A percentile compares a stretch with the other conserved stretches of the same genome.
These are phyloP conservation scores for Histomonas meleagridis DNA, from an alignment of 208 protist species.

Conservation along the genomic window DNA sequence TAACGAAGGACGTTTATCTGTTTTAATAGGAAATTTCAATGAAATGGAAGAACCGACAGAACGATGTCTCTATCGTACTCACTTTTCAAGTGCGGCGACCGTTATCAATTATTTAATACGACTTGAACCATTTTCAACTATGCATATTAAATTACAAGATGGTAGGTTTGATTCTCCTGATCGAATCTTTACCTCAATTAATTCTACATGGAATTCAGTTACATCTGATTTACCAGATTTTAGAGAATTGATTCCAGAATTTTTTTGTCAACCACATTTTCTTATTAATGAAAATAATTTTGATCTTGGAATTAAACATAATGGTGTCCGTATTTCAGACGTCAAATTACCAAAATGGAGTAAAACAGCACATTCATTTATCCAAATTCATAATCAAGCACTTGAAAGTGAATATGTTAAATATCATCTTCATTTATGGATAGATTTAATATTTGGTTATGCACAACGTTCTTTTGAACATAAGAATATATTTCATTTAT, in stretches of 20 bases:
- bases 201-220: not conserved
- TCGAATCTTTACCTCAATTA: not conserved
- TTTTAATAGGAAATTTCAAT: not conserved
- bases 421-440: conserved; percentile 75
- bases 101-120: conserved; percentile 42
- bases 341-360: conserved; percentile 54
- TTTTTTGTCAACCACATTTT: conserved; percentile 56
- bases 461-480: not conserved
- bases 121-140: conserved; percentile 43
- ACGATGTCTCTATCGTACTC: not conserved
- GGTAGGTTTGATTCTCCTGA: not conserved
- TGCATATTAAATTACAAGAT: conserved; percentile 44
- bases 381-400: conserved; percentile 45
- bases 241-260: conserved; percentile 56
- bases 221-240: not conserved
- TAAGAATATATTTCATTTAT: not conserved
- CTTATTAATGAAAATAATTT: conserved; percentile 50
- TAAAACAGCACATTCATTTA: conserved; percentile 40
- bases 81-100: conserved; percentile 43
- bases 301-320: conserved; percentile 45
- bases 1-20: not conserved
- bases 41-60: not conserved
- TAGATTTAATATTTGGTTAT: conserved; percentile 88
- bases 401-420: conserved; percentile 62
- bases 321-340: not conserved